Conservation (phyloP, 495 filamentous ascomycete genomes). For the Schizothecium vesticola region DNA sequence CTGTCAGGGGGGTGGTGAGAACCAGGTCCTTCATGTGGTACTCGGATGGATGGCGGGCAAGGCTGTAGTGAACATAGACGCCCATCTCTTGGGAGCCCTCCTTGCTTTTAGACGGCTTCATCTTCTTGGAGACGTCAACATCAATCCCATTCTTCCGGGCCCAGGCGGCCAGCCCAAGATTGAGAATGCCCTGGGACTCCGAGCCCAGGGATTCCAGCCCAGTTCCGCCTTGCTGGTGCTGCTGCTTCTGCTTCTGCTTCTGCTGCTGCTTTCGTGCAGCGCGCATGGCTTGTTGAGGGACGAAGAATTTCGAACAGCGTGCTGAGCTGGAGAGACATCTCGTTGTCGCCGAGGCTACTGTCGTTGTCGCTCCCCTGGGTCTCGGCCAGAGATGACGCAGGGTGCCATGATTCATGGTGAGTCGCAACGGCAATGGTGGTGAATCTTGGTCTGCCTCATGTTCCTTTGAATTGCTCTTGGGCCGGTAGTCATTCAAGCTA, state of each 20-base stretch:
- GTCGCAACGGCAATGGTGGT: background rate
- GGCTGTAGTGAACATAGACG: background rate
- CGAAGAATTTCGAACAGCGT: background rate
- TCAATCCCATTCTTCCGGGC: background rate
- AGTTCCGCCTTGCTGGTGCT: background rate
- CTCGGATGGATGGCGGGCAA: background rate
- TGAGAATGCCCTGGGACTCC: background rate
- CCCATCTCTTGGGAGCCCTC: background rate
- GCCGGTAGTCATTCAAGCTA: background rate
- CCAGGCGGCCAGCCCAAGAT: background rate
- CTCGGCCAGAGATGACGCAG: background rate
- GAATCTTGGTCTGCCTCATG: background rate
- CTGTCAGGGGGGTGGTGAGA: background rate
- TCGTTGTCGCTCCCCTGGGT: background rate
- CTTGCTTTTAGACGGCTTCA: background rate
- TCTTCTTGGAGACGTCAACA: background rate
- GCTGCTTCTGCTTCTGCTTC: background rate
- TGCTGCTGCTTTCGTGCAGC: background rate
- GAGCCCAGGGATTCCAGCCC: background rate
- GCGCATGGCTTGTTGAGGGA: background rate
- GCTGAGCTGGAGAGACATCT: background rate
- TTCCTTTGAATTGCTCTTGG: background rate
- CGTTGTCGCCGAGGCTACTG: background rate
- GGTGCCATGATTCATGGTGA: background rate
- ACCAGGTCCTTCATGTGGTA: background rate